Evolutionary conservation across 257 asterid species (phyloP), one percentile per base, ranked within the genome.

Genomic region (Nicotiana tomentosiformis): DNA sequence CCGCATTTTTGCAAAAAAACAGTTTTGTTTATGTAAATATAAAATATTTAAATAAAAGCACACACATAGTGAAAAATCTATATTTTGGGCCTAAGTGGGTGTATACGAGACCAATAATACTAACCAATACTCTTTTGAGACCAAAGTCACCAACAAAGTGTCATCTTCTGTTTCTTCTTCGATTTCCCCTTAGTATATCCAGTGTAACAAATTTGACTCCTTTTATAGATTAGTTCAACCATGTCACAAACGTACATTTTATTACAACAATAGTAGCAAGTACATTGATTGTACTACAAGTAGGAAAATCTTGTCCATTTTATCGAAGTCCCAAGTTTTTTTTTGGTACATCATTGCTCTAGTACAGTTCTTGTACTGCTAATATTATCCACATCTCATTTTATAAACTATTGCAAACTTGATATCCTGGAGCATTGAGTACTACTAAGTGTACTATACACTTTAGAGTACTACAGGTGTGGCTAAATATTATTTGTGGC

Each of bases 91-190:
- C 12, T 43, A 43, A 43, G 51, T 43, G 12, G 12, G 51, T 43
- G 51, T 43, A 9, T 43, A 43, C 51, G 10, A 43, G 35, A 43
- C 12, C 3, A 43, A 9, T 43, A 43, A 43, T 43, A 43, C 51
- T 43, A 43, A 43, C 51, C 51, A 43, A 43, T 3, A 26, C 9
- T 60, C 83, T 79, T 58, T 82, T 0, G 74, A 65, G 53, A 68
- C 58, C 84, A 82, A 82, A 69, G 35, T 37, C 33, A 82, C 81
- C 81, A 82, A 33, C 80, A 82, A 57, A 70, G 2, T 55, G 32
- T 60, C 84, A 82, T 82, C 53, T 67, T 82, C 84, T 70, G 30
- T 81, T 55, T 7, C 67, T 66, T 56, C 68, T 39, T 76, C 39
- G 12, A 23, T 49, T 74, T 26, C 43, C 46, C 12, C 12, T 26